Evolutionary conservation across 2,329 filamentous ascomycete species (phyloP).

Genomic region (Aspergillus carbonarius): DNA sequence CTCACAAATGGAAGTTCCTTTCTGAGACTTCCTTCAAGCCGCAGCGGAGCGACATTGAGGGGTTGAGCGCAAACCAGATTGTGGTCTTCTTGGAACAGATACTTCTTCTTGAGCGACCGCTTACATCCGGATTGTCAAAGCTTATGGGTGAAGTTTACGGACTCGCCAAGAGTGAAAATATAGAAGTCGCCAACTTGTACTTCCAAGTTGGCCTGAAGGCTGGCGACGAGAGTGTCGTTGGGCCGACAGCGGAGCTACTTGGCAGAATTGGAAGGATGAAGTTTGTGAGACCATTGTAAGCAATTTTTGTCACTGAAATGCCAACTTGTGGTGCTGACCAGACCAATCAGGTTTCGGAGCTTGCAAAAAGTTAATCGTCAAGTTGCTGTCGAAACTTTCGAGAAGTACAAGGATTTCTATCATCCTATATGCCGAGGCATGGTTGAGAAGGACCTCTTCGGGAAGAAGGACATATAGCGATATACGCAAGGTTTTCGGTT

Average conservation of each 20-base stretch:
- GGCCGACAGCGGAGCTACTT: slow-evolving; percentile 70
- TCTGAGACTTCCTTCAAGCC: slow-evolving; percentile 57
- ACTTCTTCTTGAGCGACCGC: slow-evolving; percentile 63
- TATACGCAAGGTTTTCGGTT: not conserved
- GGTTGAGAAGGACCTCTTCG: slow-evolving; percentile 79
- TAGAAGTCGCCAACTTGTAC: slow-evolving; percentile 80
- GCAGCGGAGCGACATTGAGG: slow-evolving; percentile 64
- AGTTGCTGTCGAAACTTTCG: slow-evolving; percentile 77
- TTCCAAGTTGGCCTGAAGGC: slow-evolving; percentile 76
- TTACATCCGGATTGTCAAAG: slow-evolving; percentile 66
- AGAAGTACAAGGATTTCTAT: slow-evolving; percentile 87
- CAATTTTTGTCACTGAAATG: not conserved
- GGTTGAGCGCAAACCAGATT: slow-evolving; percentile 81
- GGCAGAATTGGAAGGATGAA: slow-evolving; percentile 92
- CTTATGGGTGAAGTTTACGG: slow-evolving; percentile 74
- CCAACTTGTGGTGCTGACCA: slow-evolving; percentile 14
- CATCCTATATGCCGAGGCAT: slow-evolving; percentile 87
- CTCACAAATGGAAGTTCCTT: slow-evolving; percentile 72
- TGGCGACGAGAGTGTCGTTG: slow-evolving; percentile 66
- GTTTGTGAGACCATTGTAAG: slow-evolving; percentile 81
- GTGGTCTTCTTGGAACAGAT: slow-evolving; percentile 86
- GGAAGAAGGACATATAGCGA: slow-evolving; percentile 31
- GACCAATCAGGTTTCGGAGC: slow-evolving; percentile 53
- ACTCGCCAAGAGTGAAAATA: slow-evolving; percentile 73
- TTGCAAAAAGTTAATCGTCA: slow-evolving; percentile 72